phyloP scores from a whole-genome alignment of 2,329 filamentous ascomycete species.

The Passalora sequoiae region DNA sequence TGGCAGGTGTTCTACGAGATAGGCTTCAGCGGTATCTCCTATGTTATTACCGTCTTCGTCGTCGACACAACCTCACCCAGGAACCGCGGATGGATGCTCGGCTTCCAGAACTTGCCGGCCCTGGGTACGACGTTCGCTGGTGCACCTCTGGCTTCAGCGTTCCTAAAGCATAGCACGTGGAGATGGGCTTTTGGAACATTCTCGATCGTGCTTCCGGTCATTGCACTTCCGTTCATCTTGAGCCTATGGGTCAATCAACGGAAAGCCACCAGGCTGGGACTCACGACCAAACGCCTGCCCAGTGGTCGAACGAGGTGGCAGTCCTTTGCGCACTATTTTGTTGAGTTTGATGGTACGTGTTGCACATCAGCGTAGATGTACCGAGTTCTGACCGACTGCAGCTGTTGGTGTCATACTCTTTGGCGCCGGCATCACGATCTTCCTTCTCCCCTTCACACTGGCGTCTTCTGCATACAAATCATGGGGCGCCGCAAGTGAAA shows the following conservation, averaged over 20 bases:
- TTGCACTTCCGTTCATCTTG: conserved; percentile 24
- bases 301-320: conserved; percentile 21
- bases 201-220: conserved; percentile 28
- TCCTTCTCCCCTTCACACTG: conserved; percentile 64
- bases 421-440: conserved; percentile 52
- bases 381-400: no score
- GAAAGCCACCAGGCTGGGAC: conserved; percentile 26
- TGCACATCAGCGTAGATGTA: no score
- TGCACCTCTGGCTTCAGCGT: conserved; percentile 23
- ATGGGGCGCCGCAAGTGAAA: conserved; percentile 37
- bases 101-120: conserved; percentile 29
- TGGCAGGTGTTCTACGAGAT: no score
- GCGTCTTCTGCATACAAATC: conserved; percentile 28
- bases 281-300: conserved; percentile 14
- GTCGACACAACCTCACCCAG: conserved; percentile 30
- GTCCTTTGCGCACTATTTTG: conserved; percentile 23
- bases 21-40: no score
- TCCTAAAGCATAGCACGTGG: conserved; percentile 27
- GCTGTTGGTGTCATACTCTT: conserved; percentile 27
- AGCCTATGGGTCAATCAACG: conserved; percentile 15
- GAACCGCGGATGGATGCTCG: conserved; percentile 28
- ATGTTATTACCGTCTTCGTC: conserved; percentile 28
- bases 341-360: conserved; percentile 31
- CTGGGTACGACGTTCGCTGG: conserved; percentile 29
- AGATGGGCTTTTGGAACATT: conserved; percentile 32